Percentiles rank a stretch among this genome's conserved stretches.
Conservation (phyloP, 1,284 basidiomycete species). For the Cutaneotrichosporon mucoides region DNA sequence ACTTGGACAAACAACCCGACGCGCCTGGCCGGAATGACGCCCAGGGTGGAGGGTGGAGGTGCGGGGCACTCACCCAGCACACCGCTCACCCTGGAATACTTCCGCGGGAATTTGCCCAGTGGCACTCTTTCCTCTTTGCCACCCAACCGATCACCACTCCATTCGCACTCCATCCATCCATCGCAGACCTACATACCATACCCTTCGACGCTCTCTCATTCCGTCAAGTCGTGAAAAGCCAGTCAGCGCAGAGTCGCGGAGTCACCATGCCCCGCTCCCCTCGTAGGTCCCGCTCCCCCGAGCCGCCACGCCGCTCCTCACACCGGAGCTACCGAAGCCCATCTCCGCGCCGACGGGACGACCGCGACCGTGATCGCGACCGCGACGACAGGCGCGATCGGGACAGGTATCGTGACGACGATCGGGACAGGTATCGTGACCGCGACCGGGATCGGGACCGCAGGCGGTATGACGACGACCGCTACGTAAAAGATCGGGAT, state of each 20-base stretch:
- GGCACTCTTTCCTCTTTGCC: not conserved
- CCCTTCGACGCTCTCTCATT: too few species aligned
- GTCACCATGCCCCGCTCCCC: conserved; percentile 22
- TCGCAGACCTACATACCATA: too few species aligned
- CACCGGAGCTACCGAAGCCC: conserved; percentile 22
- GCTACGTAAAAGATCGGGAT: conserved; percentile 9
- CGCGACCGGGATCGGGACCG: conserved; percentile 11
- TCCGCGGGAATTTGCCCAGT: not conserved
- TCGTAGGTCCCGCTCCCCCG: conserved; percentile 27
- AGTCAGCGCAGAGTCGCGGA: not conserved
- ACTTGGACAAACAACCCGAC: not conserved
- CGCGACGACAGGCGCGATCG: conserved; percentile 6
- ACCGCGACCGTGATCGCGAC: conserved; percentile 9
- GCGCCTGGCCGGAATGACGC: not conserved
- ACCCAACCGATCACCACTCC: not conserved
- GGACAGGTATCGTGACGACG: conserved; percentile 11
- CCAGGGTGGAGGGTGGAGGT: not conserved
- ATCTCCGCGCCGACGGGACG: conserved; percentile 9
- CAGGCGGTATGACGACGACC: conserved; percentile 5
- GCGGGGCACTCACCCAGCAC: too few species aligned
- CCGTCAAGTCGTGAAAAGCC: not conserved
- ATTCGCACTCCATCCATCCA: too few species aligned
- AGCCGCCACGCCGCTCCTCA: conserved; percentile 21
- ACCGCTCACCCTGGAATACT: too few species aligned
- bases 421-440: conserved; percentile 7